Evolutionary conservation across 2,329 filamentous ascomycete genomes (phyloP).

Genomic region (Colletotrichum cereale): DNA sequence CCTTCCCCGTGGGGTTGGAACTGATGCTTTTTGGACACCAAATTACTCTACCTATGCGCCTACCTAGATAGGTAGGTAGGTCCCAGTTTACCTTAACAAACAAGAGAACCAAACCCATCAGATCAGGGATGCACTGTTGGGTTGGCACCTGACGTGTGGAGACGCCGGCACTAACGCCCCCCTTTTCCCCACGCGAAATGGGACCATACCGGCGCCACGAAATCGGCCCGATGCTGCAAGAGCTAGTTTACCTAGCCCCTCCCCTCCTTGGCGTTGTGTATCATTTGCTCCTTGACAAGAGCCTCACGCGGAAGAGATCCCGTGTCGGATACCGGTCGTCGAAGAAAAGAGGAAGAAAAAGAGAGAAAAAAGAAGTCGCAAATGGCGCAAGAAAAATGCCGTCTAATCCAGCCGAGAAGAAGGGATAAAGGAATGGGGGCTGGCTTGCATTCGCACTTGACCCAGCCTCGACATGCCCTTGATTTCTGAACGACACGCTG

Average conservation of each 20-base stretch:
- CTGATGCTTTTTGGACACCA: neutral
- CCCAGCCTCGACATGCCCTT: neutral
- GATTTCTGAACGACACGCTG: neutral
- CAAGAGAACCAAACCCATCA: neutral
- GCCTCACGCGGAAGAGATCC: neutral
- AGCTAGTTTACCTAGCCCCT: neutral
- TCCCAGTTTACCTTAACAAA: too few species aligned
- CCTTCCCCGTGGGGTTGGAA: neutral
- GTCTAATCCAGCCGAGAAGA: too few species aligned
- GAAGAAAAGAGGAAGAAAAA: too few species aligned
- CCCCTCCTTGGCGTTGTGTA: neutral
- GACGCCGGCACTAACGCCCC: conserved; percentile 6
- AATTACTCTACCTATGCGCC: neutral
- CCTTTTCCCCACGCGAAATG: conserved; percentile 8
- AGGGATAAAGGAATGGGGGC: neutral
- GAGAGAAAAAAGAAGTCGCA: neutral
- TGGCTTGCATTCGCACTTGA: neutral
- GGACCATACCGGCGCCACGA: neutral
- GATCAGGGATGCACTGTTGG: neutral
- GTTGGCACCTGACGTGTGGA: conserved; percentile 18
- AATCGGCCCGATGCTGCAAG: conserved; percentile 21
- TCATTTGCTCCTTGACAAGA: neutral
- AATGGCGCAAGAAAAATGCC: neutral
- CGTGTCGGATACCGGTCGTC: neutral
- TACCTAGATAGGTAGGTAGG: too few species aligned